These are phyloP conservation scores for Penicillium aurantiogriseum DNA, from an alignment of 2,329 filamentous ascomycete species.

Conservation along the genomic window DNA sequence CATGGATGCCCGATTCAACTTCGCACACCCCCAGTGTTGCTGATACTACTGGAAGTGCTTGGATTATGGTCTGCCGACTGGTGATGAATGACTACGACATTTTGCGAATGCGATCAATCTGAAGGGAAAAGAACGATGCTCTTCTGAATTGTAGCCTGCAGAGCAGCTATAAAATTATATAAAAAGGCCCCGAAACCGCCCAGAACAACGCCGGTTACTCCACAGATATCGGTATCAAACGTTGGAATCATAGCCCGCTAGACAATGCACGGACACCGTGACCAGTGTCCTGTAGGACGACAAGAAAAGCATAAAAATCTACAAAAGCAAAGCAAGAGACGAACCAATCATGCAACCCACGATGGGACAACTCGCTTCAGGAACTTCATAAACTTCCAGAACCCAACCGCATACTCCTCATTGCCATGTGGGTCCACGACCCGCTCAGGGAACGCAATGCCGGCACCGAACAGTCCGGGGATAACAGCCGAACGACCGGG, in stretches of 20 bases:
- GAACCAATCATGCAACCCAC: constrained; percentile 40
- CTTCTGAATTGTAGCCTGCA: neutral
- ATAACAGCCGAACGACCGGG: constrained; percentile 40
- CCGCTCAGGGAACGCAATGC: constrained; percentile 63
- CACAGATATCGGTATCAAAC: constrained; percentile 1
- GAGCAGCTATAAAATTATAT: neutral
- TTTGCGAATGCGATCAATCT: neutral
- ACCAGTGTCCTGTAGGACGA: neutral
- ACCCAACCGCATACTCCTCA: constrained; percentile 61
- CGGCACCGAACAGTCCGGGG: constrained; percentile 58
- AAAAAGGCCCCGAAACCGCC: neutral
- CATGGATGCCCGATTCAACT: neutral
- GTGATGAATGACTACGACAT: too few relatives aligned
- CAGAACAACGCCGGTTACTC: constrained; percentile 1
- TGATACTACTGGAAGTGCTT: neutral
- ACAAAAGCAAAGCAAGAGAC: neutral
- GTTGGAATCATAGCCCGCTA: constrained; percentile 3
- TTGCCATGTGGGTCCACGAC: constrained; percentile 62
- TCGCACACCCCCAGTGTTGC: too few relatives aligned
- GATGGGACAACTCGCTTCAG: constrained; percentile 54
- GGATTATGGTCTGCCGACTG: neutral
- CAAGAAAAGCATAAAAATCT: neutral
- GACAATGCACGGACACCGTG: neutral
- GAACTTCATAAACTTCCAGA: constrained; percentile 66
- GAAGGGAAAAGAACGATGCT: neutral